Evolutionary conservation across 148 eudicot genomes (phyloP), one percentile per base, ranked within the genome.

Genomic region (Pharnaceum exiguum): DNA sequence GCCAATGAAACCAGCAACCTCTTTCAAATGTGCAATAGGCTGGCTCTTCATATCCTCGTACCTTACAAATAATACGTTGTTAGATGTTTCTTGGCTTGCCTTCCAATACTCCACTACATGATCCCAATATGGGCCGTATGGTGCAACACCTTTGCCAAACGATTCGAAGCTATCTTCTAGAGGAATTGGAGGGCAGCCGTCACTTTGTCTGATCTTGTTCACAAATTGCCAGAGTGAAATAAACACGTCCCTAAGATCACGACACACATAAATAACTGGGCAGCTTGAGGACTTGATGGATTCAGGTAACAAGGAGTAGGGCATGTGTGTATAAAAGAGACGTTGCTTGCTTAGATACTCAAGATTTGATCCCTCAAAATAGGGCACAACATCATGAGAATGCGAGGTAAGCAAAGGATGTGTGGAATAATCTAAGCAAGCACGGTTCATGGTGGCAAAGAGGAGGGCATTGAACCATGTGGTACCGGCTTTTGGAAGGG

Each of bases 61-160:
- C 13, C 36, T 47, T 36, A 65, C 23, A 42, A 65, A 55, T 28
- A 65, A 15, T 15, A 65, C 21, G 16, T 33, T 46, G 0, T 36
- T n/a, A 22, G 62, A 55, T 10, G 17, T 26, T 45, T 55, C 53
- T 18, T 23, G 1, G 36, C 55, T 54, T 12, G 35, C 69, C 55
- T 65, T 46, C 69, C 55, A 65, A 19, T 65, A 55, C 7, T 55
- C 69, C 0, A 65, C 21, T 2, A 65, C 46, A 37, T 65, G 69
- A 25, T 65, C 62, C 31, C 29, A 47, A 10, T 55, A 65, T 0
- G 69, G 62, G 7, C 69, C 69, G 36, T 30, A 46, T 21, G 55
- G 54, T 8, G 46, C 43, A n/a, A 18, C 33, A 1, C 69, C 69
- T 21, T 65, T 35, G 26, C 46, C 45, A 55, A 65, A 65, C 15